A percentile compares a stretch with the other conserved stretches of the same genome.
Evolutionary conservation across 2,329 filamentous ascomycete genomes (phyloP).

Genomic region (Plenodomus biglobosus): DNA sequence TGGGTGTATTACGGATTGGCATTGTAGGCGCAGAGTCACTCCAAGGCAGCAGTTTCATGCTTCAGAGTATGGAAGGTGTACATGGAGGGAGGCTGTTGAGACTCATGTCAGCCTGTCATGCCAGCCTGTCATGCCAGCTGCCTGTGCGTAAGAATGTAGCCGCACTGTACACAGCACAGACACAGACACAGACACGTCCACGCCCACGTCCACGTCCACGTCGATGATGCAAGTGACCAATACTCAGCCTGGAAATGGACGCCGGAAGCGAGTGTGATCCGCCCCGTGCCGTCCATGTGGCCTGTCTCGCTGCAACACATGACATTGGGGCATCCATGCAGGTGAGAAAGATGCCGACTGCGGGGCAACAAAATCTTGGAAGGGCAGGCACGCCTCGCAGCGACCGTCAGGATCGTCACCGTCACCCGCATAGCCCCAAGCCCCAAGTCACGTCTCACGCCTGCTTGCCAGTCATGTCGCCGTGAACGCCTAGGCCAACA

Average conservation of each 20-base stretch:
- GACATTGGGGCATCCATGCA: too few relatives aligned
- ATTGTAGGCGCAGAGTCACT: background rate
- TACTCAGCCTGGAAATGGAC: background rate
- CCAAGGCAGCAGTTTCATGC: too few relatives aligned
- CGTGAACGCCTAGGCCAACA: background rate
- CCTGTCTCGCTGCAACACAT: background rate
- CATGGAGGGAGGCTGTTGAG: too few relatives aligned
- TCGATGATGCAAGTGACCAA: background rate
- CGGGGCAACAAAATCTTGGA: background rate
- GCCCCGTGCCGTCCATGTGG: slow-evolving; percentile 17
- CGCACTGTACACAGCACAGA: too few relatives aligned
- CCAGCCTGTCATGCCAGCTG: too few relatives aligned
- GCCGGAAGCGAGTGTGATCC: slow-evolving; percentile 4
- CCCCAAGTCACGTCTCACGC: too few relatives aligned
- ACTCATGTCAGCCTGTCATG: too few relatives aligned
- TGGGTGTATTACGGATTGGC: background rate
- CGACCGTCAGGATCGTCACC: background rate
- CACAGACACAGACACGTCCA: too few relatives aligned
- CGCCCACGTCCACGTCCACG: too few relatives aligned
- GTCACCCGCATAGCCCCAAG: background rate
- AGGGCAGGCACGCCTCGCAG: background rate
- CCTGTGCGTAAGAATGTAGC: too few relatives aligned
- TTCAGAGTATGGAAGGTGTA: too few relatives aligned
- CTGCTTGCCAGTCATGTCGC: too few relatives aligned
- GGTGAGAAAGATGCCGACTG: background rate